phyloP scores from a whole-genome alignment of 192 early-diverging fungal genomes.

The Coemansia sp. region DNA sequence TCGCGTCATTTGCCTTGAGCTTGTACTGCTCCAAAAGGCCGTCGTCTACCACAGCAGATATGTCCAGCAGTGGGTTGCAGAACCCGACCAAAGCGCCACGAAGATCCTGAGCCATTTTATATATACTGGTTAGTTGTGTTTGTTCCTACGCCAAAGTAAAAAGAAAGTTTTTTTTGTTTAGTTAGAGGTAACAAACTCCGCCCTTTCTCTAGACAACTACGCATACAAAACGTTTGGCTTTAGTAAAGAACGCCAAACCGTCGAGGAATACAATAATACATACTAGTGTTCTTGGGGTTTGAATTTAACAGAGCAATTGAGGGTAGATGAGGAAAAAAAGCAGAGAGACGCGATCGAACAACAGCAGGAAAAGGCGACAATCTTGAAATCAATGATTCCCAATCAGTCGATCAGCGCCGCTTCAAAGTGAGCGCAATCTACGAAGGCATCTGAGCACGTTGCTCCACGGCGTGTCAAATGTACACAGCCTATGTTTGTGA shows the following conservation, averaged over 20 bases:
- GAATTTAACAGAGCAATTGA: not conserved
- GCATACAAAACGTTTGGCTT: not conserved
- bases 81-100: conserved; percentile 80
- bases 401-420: not conserved
- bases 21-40: conserved; percentile 82
- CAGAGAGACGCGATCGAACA: not conserved
- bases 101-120: conserved; percentile 46
- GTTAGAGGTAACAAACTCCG: not conserved
- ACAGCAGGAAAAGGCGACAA: not conserved
- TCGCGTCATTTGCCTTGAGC: conserved; percentile 94
- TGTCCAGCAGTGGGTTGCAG: conserved; percentile 98
- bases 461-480: not conserved
- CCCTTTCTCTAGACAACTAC: not conserved
- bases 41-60: conserved; percentile 78
- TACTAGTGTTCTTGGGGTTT: not conserved
- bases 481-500: no score
- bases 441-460: not conserved
- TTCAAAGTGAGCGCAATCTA: not conserved
- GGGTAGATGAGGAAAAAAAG: not conserved
- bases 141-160: not conserved
- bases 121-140: not conserved
- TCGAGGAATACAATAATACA: not conserved
- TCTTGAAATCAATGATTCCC: not conserved
- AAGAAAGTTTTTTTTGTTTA: not conserved
- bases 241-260: not conserved